phyloP scores from a whole-genome alignment of 164 flowering plant species.

The Tetracentron sinense region DNA sequence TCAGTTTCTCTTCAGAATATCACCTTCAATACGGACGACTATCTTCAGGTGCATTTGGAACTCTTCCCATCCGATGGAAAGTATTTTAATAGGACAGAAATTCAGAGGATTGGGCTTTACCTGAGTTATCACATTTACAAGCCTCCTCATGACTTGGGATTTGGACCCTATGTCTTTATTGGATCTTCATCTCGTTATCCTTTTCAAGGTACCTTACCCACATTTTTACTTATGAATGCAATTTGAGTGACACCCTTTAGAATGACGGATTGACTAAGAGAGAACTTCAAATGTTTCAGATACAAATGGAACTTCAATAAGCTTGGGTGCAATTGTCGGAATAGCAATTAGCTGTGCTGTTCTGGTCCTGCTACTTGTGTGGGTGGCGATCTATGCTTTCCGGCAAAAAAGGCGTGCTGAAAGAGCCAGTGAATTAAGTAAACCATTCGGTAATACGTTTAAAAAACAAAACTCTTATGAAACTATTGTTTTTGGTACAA shows the following conservation, averaged over 20 bases:
- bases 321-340: conserved; percentile 36
- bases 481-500: not conserved
- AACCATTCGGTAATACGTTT: conserved; percentile 56
- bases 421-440: conserved; percentile 54
- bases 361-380: conserved; percentile 45
- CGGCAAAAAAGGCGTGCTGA: conserved; percentile 74
- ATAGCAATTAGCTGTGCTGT: conserved; percentile 45
- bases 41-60: conserved; percentile 65
- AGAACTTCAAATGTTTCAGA: conserved; percentile 39
- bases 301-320: conserved; percentile 21
- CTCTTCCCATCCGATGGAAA: conserved; percentile 65
- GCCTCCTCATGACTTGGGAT: conserved; percentile 59
- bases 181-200: conserved; percentile 38
- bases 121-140: conserved; percentile 59
- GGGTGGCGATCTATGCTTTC: conserved; percentile 54
- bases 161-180: conserved; percentile 64
- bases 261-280: conserved; percentile 12
- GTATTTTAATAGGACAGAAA: conserved; percentile 57
- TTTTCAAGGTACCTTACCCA: conserved; percentile 45
- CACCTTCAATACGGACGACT: conserved; percentile 61
- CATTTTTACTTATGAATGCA: not conserved
- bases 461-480: not conserved
- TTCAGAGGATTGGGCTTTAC: conserved; percentile 58
- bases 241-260: not conserved
- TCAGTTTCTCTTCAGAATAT: conserved; percentile 70